These are phyloP conservation scores for Solanum peruvianum DNA, from an alignment of 257 asterid genomes.

Conservation along the genomic window DNA sequence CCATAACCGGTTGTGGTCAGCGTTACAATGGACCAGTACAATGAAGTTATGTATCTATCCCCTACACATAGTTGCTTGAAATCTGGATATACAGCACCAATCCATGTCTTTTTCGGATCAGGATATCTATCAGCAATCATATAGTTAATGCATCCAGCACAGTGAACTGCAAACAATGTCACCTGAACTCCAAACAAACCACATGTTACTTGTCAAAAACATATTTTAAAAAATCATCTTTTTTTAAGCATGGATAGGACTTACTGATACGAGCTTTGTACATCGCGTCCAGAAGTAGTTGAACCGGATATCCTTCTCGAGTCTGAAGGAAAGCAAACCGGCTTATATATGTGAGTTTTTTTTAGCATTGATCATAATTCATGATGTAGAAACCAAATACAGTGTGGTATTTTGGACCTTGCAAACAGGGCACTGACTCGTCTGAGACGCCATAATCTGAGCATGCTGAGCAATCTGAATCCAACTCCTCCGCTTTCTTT, in stretches of 20 bases:
- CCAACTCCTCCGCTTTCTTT: slow-evolving; percentile 44
- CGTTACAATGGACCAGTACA: slow-evolving; percentile 84
- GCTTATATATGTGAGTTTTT: neutral
- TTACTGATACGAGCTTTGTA: slow-evolving; percentile 68
- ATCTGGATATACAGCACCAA: slow-evolving; percentile 59
- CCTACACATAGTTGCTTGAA: slow-evolving; percentile 49
- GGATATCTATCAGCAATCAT: slow-evolving; percentile 72
- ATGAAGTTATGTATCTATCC: slow-evolving; percentile 63
- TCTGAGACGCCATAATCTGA: slow-evolving; percentile 89
- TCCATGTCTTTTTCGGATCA: slow-evolving; percentile 61
- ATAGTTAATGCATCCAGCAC: slow-evolving; percentile 81
- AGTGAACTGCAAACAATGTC: slow-evolving; percentile 68
- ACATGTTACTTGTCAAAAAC: neutral
- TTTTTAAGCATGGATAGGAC: neutral
- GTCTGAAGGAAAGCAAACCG: slow-evolving; percentile 32
- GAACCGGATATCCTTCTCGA: slow-evolving; percentile 86
- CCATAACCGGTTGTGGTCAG: slow-evolving; percentile 92
- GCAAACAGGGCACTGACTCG: slow-evolving; percentile 87
- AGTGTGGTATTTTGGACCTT: slow-evolving; percentile 22
- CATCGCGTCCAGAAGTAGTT: slow-evolving; percentile 93
- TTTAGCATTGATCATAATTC: neutral
- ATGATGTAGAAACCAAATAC: neutral
- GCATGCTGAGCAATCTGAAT: slow-evolving; percentile 68
- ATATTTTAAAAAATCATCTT: neutral
- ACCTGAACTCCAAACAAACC: slow-evolving; percentile 36